Evolutionary conservation across 352 stramenopile species (phyloP).

Genomic region (Pythium coloratum): DNA sequence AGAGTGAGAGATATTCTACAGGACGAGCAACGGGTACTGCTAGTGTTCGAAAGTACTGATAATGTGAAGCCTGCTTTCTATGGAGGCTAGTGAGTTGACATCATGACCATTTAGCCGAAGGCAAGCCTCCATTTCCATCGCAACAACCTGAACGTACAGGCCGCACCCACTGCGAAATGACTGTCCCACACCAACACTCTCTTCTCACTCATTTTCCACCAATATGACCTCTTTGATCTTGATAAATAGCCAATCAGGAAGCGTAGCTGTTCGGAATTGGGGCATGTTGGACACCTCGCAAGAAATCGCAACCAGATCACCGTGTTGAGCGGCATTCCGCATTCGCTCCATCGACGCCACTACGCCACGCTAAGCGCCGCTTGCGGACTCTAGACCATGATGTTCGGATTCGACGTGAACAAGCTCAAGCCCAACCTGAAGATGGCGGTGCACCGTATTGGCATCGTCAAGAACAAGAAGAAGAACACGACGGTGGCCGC

Average conservation of each 20-base stretch:
- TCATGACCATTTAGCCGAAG: not conserved
- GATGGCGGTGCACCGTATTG: conserved; percentile 92
- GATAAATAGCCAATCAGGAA: conserved; percentile 16
- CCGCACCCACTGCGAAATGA: conserved; percentile 19
- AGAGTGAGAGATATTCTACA: not conserved
- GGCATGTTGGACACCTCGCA: not conserved
- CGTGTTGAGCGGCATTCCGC: not conserved
- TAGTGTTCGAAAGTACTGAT: not conserved
- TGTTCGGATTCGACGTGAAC: conserved; percentile 91
- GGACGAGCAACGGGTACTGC: not conserved
- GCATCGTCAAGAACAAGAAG: conserved; percentile 93
- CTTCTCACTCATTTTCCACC: not conserved
- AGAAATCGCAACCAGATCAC: conserved; percentile 9
- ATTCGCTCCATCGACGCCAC: conserved; percentile 8
- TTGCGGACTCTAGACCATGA: conserved; percentile 22
- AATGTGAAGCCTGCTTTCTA: not conserved
- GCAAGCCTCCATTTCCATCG: not conserved
- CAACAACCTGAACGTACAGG: not conserved
- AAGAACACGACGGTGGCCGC: conserved; percentile 70
- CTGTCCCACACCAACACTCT: conserved; percentile 31
- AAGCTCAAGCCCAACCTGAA: conserved; percentile 93
- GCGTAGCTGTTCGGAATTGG: not conserved
- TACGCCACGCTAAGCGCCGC: not conserved
- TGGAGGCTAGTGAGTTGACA: not conserved
- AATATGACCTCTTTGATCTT: not conserved